Evolutionary conservation across 768 basidiomycete genomes (phyloP), one percentile per base, ranked within the genome.

Genomic region (Boletus vermiculosoides): DNA sequence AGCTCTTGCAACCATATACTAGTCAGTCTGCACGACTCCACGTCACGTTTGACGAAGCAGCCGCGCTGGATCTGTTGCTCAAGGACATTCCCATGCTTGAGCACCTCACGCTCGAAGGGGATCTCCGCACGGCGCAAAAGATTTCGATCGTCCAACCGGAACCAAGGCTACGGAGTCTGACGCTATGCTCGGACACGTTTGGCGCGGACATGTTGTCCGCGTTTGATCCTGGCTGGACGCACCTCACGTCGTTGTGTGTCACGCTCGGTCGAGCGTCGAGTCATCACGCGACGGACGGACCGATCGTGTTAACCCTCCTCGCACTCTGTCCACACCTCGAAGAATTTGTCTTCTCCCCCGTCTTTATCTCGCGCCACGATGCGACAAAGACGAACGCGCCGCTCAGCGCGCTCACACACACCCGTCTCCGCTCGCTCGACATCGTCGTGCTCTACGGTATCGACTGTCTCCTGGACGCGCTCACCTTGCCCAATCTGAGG

Each of bases 1-100:
- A 65, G 25, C 52, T 67, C 18, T 33, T 70, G 16, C 61, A 58
- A 25, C 62, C 65, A 5, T 69, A 67, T 31, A 58, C 36, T 9
- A 44, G 47, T 48, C 67, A 55, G 16, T 46, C 48, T 23, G 23
- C 23, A 13, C 47, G 41, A 16, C 63, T 64, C 22, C 46, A 50
- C 6, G 25, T 69, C 56, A 57, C 25, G 4, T 60, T 57, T 33
- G 53, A 54, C 37, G 61, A 60, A 3, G 56, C 39, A 5, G 58
- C 50, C 16, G 51, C 54, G n/a, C 55, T 52, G 1, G 57, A 60
- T 5, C 18, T 60, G 25, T 18, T 69, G 41, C 61, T 69, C 47
- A 42, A 45, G 45, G 51, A 69, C 6, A n/a, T 60, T 0, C 67
- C 61, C 33, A 37, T 65, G 15, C 57, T 66, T 28, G 48, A 66